Conservation (phyloP, 345 rosid species). For the Pistacia vera region DNA sequence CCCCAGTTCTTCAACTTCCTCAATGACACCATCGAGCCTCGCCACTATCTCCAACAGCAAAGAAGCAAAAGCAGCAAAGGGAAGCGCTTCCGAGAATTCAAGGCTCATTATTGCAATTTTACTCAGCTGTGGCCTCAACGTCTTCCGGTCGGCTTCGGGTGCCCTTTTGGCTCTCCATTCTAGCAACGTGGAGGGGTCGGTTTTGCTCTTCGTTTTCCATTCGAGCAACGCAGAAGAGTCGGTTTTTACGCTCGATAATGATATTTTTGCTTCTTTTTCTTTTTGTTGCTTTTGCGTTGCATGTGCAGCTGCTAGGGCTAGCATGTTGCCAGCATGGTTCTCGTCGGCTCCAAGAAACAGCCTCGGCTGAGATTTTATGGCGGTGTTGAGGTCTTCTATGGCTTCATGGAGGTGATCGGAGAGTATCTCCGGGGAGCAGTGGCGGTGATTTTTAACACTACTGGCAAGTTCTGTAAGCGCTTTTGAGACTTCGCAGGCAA, state of each 20-base stretch:
- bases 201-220: slow-evolving; percentile 61
- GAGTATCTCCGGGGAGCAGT: slow-evolving; percentile 74
- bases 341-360: slow-evolving; percentile 68
- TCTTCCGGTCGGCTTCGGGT: slow-evolving; percentile 42
- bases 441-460: slow-evolving; percentile 63
- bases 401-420: slow-evolving; percentile 82
- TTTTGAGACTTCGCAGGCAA: slow-evolving; percentile 68
- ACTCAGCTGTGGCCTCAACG: slow-evolving; percentile 68
- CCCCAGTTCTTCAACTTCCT: slow-evolving; percentile 72
- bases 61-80: slow-evolving; percentile 85
- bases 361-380: slow-evolving; percentile 76
- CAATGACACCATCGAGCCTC: slow-evolving; percentile 69
- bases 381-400: slow-evolving; percentile 71
- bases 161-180: slow-evolving; percentile 59
- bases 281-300: slow-evolving; percentile 34
- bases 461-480: slow-evolving; percentile 61
- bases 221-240: slow-evolving; percentile 64
- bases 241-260: slow-evolving; percentile 62
- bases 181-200: slow-evolving; percentile 60
- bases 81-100: slow-evolving; percentile 87
- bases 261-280: slow-evolving; percentile 24
- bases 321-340: slow-evolving; percentile 41
- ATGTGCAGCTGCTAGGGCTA: slow-evolving; percentile 53
- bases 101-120: slow-evolving; percentile 63
- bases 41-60: slow-evolving; percentile 74